Conservation (phyloP, 192 early-diverging fungal species). For the Pilaira anomala region DNA sequence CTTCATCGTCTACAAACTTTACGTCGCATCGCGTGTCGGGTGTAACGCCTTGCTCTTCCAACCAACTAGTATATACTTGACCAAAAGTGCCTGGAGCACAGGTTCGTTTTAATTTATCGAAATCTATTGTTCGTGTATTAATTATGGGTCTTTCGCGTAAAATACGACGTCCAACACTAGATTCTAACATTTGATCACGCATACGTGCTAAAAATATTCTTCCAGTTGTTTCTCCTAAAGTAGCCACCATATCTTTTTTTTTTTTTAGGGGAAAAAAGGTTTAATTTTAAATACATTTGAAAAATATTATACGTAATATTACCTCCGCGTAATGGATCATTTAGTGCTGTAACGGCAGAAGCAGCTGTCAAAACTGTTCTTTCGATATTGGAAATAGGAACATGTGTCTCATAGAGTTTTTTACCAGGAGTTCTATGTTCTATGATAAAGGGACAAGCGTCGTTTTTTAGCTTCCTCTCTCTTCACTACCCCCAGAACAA, state of each 20-base stretch:
- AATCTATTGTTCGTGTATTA: slow-evolving; percentile 63
- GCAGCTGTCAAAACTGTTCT: slow-evolving; percentile 65
- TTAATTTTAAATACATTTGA: background rate
- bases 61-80: slow-evolving; percentile 75
- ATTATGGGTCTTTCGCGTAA: slow-evolving; percentile 79
- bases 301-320: slow-evolving; percentile 12
- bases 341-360: slow-evolving; percentile 72
- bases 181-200: slow-evolving; percentile 75
- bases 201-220: slow-evolving; percentile 63
- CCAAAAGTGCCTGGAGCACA: slow-evolving; percentile 81
- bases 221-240: slow-evolving; percentile 88
- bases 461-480: background rate
- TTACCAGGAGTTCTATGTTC: slow-evolving; percentile 15
- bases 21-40: slow-evolving; percentile 79
- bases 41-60: slow-evolving; percentile 74
- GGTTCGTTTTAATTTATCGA: slow-evolving; percentile 53
- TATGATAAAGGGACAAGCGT: background rate
- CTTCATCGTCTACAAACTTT: slow-evolving; percentile 84
- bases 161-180: slow-evolving; percentile 75
- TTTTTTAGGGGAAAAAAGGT: background rate
- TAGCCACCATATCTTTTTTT: slow-evolving; percentile 75
- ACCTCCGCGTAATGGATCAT: slow-evolving; percentile 73
- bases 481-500: background rate
- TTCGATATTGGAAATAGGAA: slow-evolving; percentile 62
- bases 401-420: slow-evolving; percentile 57